These are phyloP conservation scores for Calendula officinalis DNA, from an alignment of 129 eudicot genomes.

Conservation along the genomic window DNA sequence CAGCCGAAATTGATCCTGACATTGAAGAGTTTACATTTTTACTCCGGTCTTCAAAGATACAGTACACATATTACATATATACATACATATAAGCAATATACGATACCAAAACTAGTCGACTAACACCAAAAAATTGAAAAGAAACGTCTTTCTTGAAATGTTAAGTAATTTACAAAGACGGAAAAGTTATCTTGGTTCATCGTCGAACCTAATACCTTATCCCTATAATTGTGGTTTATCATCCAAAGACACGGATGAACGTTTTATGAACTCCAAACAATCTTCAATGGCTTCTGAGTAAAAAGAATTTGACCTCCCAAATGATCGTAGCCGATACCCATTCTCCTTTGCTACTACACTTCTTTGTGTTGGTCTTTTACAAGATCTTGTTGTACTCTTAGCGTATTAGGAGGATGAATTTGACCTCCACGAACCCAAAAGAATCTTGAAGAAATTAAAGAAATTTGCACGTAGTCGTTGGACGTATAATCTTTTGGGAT, in stretches of 20 bases:
- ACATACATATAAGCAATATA: not conserved
- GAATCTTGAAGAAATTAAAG: slow-evolving; percentile 41
- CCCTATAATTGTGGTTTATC: slow-evolving; percentile 37
- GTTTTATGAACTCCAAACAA: slow-evolving; percentile 89
- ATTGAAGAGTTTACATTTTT: not conserved
- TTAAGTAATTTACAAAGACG: slow-evolving; percentile 18
- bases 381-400: slow-evolving; percentile 13
- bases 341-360: slow-evolving; percentile 25
- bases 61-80: not conserved
- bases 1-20: not conserved
- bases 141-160: not conserved
- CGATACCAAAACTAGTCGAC: too few species aligned
- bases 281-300: slow-evolving; percentile 95
- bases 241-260: slow-evolving; percentile 61
- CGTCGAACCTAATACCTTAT: slow-evolving; percentile 9
- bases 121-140: not conserved
- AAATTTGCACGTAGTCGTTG: slow-evolving; percentile 60
- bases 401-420: slow-evolving; percentile 32
- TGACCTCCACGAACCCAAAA: slow-evolving; percentile 43
- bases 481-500: slow-evolving; percentile 55
- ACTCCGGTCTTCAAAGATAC: not conserved
- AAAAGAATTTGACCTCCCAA: slow-evolving; percentile 74
- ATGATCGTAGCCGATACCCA: slow-evolving; percentile 40
- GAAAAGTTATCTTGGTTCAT: not conserved
- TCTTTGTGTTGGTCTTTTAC: slow-evolving; percentile 16